phyloP scores from a whole-genome alignment of 305 asterid species.

The Solanum chacoense region DNA sequence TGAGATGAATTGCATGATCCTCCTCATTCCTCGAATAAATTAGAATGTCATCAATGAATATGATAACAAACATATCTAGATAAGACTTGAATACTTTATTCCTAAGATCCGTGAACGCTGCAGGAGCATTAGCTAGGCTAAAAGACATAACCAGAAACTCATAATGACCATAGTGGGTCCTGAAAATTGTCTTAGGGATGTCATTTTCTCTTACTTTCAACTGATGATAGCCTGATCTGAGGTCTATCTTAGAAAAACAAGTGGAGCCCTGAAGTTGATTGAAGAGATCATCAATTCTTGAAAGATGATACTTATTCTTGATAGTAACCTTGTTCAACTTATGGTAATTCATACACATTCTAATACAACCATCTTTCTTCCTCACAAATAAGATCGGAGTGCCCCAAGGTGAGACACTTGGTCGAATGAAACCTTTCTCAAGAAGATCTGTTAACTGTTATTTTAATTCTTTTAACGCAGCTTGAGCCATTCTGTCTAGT shows the following conservation, averaged over 20 bases:
- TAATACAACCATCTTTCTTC: neutral
- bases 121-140: neutral
- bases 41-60: neutral
- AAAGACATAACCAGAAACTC: neutral
- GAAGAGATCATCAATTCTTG: neutral
- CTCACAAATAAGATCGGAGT: too few species aligned
- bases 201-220: neutral
- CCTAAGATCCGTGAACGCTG: rapidly evolving
- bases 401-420: neutral
- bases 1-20: neutral
- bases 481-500: neutral
- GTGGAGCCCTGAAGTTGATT: neutral
- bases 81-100: neutral
- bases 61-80: neutral
- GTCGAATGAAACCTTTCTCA: neutral
- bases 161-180: neutral
- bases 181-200: neutral
- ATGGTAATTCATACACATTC: neutral
- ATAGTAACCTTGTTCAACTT: neutral
- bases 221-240: neutral
- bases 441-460: neutral
- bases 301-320: neutral
- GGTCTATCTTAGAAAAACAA: neutral
- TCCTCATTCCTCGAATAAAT: neutral
- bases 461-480: neutral